These are phyloP conservation scores for Ophiocordyceps sinensis DNA, from an alignment of 2,329 filamentous ascomycete species.

Conservation along the genomic window DNA sequence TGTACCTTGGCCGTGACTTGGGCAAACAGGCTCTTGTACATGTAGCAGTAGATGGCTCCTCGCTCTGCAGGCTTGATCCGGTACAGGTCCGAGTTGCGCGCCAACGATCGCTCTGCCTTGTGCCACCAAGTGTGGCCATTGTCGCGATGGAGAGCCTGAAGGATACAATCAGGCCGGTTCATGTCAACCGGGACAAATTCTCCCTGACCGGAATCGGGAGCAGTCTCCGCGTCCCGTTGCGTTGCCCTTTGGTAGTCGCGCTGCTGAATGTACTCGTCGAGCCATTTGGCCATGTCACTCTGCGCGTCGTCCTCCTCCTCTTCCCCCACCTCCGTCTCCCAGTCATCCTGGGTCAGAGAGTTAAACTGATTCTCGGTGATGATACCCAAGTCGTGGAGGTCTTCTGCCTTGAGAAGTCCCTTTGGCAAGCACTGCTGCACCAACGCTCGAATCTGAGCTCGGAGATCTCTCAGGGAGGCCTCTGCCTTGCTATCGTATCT, in stretches of 20 bases:
- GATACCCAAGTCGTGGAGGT: slow-evolving; percentile 39
- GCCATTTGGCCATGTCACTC: slow-evolving; percentile 5
- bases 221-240: not conserved
- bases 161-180: slow-evolving; percentile 1
- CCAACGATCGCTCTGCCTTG: slow-evolving; percentile 6
- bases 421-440: slow-evolving; percentile 17
- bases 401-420: slow-evolving; percentile 34
- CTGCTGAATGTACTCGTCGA: slow-evolving; percentile 3
- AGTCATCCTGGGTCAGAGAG: slow-evolving; percentile 37
- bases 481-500: not conserved
- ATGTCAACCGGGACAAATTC: slow-evolving; percentile 1
- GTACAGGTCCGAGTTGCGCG: slow-evolving; percentile 37
- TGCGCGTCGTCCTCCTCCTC: not conserved
- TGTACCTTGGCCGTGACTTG: slow-evolving; percentile 30
- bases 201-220: not conserved
- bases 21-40: slow-evolving; percentile 41
- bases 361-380: slow-evolving; percentile 49
- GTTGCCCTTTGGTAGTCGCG: not conserved
- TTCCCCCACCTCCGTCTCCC: slow-evolving; percentile 13
- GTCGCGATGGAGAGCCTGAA: slow-evolving; percentile 1
- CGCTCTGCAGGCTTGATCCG: slow-evolving; percentile 39
- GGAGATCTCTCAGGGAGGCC: too few relatives aligned
- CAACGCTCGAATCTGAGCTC: slow-evolving; percentile 1
- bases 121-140: slow-evolving; percentile 3
- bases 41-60: slow-evolving; percentile 50